These are phyloP conservation scores for Trifolium repens DNA, from an alignment of 306 rosid genomes.

Conservation along the genomic window DNA sequence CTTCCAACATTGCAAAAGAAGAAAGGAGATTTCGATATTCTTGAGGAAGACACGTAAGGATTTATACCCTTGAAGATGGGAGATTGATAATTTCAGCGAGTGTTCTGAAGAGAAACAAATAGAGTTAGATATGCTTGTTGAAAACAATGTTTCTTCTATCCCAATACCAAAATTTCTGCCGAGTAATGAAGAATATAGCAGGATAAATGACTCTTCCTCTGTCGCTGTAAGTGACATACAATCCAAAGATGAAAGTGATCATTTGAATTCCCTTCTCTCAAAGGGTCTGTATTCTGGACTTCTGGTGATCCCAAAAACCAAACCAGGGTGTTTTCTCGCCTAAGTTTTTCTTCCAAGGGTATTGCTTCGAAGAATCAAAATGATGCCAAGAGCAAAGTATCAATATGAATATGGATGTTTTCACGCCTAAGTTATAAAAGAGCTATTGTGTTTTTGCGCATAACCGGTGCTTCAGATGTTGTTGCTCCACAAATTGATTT, in stretches of 20 bases:
- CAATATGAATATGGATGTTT: not conserved
- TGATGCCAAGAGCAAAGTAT: not conserved
- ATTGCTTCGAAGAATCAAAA: conserved; percentile 21
- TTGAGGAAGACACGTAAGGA: conserved; percentile 32
- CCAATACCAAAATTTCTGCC: conserved; percentile 35
- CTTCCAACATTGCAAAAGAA: conserved; percentile 33
- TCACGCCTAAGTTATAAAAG: not conserved
- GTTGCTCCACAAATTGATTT: conserved; percentile 20
- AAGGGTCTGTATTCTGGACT: conserved; percentile 44
- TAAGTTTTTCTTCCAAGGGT: conserved; percentile 35
- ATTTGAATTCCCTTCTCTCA: not conserved
- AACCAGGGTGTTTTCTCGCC: conserved; percentile 54
- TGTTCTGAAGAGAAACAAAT: conserved; percentile 19
- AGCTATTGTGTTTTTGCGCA: conserved; percentile 44
- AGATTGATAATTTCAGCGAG: conserved; percentile 13
- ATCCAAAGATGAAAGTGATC: conserved; percentile 23
- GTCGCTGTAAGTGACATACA: conserved; percentile 9
- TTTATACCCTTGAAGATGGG: conserved; percentile 49
- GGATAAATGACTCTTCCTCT: conserved; percentile 6
- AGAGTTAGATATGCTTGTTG: conserved; percentile 17
- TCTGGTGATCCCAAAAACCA: conserved; percentile 28
- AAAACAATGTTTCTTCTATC: conserved; percentile 3
- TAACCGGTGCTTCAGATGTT: conserved; percentile 26
- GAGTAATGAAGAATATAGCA: conserved; percentile 23
- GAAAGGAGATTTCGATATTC: conserved; percentile 13